Evolutionary conservation across 495 filamentous ascomycete species (phyloP).

Genomic region (Lepidopterella palustris): DNA sequence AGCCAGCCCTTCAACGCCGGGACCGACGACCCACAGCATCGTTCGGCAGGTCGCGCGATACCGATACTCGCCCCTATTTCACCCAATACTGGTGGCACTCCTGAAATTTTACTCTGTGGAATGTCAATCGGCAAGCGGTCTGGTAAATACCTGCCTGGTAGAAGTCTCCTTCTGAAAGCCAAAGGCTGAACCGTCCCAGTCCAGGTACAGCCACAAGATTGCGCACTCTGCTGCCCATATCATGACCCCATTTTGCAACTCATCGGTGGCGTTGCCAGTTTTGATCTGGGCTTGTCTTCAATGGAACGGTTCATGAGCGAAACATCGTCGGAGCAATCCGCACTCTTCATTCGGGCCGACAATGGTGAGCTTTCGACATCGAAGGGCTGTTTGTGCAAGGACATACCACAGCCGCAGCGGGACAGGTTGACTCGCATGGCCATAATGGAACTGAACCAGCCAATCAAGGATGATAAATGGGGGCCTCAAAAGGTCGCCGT

Average conservation of each 20-base stretch:
- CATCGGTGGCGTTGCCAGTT: neutral
- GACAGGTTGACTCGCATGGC: neutral
- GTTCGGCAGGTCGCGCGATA: too few relatives aligned
- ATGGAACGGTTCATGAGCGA: neutral
- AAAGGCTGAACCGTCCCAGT: neutral
- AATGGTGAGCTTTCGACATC: constrained; percentile 10
- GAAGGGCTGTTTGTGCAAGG: constrained; percentile 9
- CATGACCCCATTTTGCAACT: neutral
- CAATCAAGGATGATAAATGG: too few relatives aligned
- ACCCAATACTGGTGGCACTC: too few relatives aligned
- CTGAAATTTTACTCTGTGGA: too few relatives aligned
- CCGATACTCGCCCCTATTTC: too few relatives aligned
- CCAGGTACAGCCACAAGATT: neutral
- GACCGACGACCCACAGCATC: too few relatives aligned
- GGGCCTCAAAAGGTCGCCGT: too few relatives aligned
- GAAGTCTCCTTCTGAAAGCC: neutral
- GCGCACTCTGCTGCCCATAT: neutral
- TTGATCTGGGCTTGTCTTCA: neutral
- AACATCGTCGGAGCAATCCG: constrained; percentile 6
- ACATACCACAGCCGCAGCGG: neutral
- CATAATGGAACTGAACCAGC: neutral
- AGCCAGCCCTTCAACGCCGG: too few relatives aligned
- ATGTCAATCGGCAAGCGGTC: too few relatives aligned
- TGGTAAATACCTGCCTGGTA: neutral
- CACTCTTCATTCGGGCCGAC: constrained; percentile 6